Evolutionary conservation across 768 basidiomycete genomes (phyloP).

Genomic region (Collybiopsis confluens): DNA sequence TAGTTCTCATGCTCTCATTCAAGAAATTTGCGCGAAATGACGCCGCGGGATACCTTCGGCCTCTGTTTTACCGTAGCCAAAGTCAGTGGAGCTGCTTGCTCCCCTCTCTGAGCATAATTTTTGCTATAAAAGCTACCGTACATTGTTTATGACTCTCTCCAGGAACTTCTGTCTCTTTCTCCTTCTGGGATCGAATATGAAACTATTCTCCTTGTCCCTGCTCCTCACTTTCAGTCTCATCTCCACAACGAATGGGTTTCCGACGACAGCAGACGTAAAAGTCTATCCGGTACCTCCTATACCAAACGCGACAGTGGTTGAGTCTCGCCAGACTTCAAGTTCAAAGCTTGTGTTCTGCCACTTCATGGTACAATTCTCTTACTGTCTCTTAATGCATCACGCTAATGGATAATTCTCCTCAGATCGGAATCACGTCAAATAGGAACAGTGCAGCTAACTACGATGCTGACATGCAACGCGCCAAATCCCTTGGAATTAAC

Average conservation of each 20-base stretch:
- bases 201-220: not conserved
- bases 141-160: too few relatives aligned
- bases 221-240: not conserved
- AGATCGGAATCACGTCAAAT: slow-evolving; percentile 16
- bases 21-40: too few relatives aligned
- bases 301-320: not conserved
- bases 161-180: too few relatives aligned
- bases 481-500: slow-evolving; percentile 23
- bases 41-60: too few relatives aligned
- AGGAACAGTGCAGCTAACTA: slow-evolving; percentile 13
- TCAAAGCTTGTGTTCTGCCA: slow-evolving; percentile 15
- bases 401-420: not conserved
- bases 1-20: too few relatives aligned
- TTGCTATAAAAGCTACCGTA: too few relatives aligned
- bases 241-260: not conserved
- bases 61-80: too few relatives aligned
- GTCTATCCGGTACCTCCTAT: not conserved
- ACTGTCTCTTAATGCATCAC: too few relatives aligned
- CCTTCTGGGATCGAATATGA: not conserved
- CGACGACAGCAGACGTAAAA: not conserved
- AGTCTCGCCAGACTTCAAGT: not conserved
- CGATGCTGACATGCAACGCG: slow-evolving; percentile 16
- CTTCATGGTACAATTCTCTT: slow-evolving; percentile 11
- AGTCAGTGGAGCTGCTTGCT: too few relatives aligned
- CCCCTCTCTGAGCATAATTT: too few relatives aligned